Base-by-base conservation (phyloP, 2,329 filamentous ascomycete genomes). In the Coniochaeta hoffmannii region DNA sequence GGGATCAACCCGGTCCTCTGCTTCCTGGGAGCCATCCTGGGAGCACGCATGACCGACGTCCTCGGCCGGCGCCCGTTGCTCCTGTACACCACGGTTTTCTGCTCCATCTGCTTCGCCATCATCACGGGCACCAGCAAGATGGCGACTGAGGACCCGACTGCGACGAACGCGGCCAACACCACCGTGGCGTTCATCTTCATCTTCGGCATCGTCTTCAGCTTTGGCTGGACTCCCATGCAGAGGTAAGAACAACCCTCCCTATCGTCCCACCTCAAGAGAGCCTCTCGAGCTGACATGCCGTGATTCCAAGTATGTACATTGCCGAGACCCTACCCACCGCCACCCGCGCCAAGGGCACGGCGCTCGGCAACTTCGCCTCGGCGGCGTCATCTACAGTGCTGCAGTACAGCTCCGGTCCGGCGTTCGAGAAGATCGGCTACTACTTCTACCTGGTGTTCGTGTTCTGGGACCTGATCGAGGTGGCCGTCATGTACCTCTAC, bases 11-110 rank as follows among this genome's bases (percentile, higher is more conserved):
- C 80, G 24, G 75, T 81, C 24, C 68, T 81, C 32, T 79, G 76
- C 62, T 73, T 78, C 56, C 59, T 76, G 1, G 76, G 71, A 1
- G 77, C 80, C 17, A 69, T 82, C 17, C 60, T 78, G 0, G 83
- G 83, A 49, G 80, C 82, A 4, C 70, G 74, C 14, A 71, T 85
- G 52, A 80, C 80, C 1, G 82, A 85, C 36, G 73, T 74, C 1
- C 57, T 84, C 6, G 80, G 82, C n/a, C 79, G 83, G 35, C 78
- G 83, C 2, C 78, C 79, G 0, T 67, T 82, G 8, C 66, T 82
- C 12, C 64, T 82, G 3, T 73, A 71, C 63, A 72, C 73, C 4
- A 76, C 75, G 38, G 63, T 76, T 11, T 77, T 74, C 58, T 72
- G 70, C 53, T 76, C 74, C 0, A 60, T 69, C 57, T 78, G 75